Evolutionary conservation across 345 rosid species (phyloP), one percentile per base, ranked within the genome.

Genomic region (Linum lewisii): DNA sequence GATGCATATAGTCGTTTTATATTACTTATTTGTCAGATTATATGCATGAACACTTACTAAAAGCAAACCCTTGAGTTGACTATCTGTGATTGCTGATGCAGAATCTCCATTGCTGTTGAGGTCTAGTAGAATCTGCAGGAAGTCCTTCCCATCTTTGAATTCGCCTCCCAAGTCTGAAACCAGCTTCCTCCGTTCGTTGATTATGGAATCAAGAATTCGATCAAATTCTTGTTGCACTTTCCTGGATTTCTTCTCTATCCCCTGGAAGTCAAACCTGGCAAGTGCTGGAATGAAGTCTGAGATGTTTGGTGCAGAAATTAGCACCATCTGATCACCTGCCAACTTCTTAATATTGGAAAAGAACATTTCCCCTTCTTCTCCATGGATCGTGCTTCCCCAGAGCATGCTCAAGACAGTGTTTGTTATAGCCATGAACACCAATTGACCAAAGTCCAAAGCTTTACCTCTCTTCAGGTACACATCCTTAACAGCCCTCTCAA

Each of bases 11-110:
- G 47, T 42, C 2, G 4, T 42, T 42, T 2, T 38, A 16, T 4
- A 11, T 42, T 11, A 42, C 14, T 16, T 42, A 11, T 10, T 10
- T 42, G 18, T 11, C 47, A 11, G 15, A 42, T 16, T 3, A 16
- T 42, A 16, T 42, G 13, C 15, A 42, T 10, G 18, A 42, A 11
- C 47, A 24, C 61, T 14, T 59, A 74, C 82, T 68, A 69, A 50
- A 1, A 78, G 74, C 55, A 78, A 15, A 6, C 74, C 72, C 54
- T 68, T 78, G 60, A 83, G 47, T 16, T 76, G 77, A 14, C 51
- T 66, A 71, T 75, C 54, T 1, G 88, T 68, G 1, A 77, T 58
- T 1, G 71, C 72, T 26, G 67, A 70, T 37, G 63, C 69, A 29
- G 74, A 52, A 59, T 73, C 81, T 59, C 34, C 44, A 7, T 57